phyloP scores from a whole-genome alignment of 2,329 filamentous ascomycete species.

The Zasmidium citrigriseum region DNA sequence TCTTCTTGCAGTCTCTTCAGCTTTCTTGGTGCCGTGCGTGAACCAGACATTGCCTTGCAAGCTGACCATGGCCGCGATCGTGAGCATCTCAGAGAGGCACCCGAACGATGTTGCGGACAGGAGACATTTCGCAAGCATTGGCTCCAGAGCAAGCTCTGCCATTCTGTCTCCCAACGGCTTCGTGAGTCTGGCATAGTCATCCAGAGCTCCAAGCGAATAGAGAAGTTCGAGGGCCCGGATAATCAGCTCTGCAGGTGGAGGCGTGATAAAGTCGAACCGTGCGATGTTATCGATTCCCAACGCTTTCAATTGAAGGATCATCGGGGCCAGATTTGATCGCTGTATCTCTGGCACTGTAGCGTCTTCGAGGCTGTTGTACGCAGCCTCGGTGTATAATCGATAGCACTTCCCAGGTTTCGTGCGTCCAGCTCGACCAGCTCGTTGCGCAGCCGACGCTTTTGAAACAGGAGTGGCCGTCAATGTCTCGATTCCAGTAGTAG shows the following conservation, averaged over 20 bases:
- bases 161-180: slow-evolving; percentile 84
- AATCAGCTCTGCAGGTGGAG: slow-evolving; percentile 82
- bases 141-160: slow-evolving; percentile 90
- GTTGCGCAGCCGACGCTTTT: slow-evolving; percentile 88
- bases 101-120: slow-evolving; percentile 73
- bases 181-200: slow-evolving; percentile 87
- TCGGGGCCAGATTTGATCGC: slow-evolving; percentile 83
- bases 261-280: slow-evolving; percentile 83
- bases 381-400: slow-evolving; percentile 80
- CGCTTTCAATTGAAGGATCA: slow-evolving; percentile 89
- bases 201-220: slow-evolving; percentile 81
- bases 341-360: slow-evolving; percentile 87
- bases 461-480: slow-evolving; percentile 80
- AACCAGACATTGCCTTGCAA: slow-evolving; percentile 83
- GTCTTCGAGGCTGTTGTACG: slow-evolving; percentile 66
- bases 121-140: slow-evolving; percentile 91
- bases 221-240: slow-evolving; percentile 84
- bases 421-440: slow-evolving; percentile 85
- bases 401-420: slow-evolving; percentile 93
- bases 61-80: slow-evolving; percentile 91
- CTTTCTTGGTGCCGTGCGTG: slow-evolving; percentile 73
- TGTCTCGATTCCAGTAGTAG: slow-evolving; percentile 81
- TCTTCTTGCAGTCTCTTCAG: slow-evolving; percentile 70
- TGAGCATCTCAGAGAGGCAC: slow-evolving; percentile 83
- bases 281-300: slow-evolving; percentile 93